phyloP scores from a whole-genome alignment of 108 stramenopile species.

The Cyclotella baltica region DNA sequence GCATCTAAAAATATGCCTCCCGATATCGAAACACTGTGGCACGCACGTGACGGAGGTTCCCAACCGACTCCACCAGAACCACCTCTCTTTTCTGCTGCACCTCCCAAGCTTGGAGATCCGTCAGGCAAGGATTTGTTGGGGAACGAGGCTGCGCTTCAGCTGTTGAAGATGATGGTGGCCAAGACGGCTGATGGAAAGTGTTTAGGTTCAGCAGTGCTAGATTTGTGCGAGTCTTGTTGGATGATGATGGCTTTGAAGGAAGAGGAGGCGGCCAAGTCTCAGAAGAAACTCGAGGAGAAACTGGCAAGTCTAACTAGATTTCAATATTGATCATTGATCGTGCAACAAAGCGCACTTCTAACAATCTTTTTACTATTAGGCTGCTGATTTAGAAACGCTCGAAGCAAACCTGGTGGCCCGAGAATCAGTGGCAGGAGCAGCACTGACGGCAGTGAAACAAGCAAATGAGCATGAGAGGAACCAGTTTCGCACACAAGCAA shows the following conservation, averaged over 20 bases:
- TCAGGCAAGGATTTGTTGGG: constrained; percentile 86
- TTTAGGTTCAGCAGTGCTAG: constrained; percentile 64
- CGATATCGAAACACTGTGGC: constrained; percentile 83
- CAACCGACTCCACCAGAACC: constrained; percentile 70
- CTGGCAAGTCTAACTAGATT: constrained; percentile 39
- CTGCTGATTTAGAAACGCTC: constrained; percentile 46
- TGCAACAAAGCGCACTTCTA: neutral
- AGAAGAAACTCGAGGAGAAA: constrained; percentile 59
- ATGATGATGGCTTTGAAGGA: constrained; percentile 79
- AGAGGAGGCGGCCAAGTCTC: constrained; percentile 56
- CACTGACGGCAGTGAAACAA: constrained; percentile 62
- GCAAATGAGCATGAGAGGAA: constrained; percentile 74
- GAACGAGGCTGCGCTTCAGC: constrained; percentile 63
- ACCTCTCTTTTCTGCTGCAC: constrained; percentile 75
- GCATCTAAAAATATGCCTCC: constrained; percentile 70
- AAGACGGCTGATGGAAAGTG: constrained; percentile 54
- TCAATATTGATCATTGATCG: neutral
- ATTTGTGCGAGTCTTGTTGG: constrained; percentile 82
- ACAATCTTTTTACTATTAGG: constrained; percentile 12
- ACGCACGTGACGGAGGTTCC: constrained; percentile 79
- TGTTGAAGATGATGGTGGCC: constrained; percentile 60
- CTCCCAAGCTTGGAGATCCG: constrained; percentile 85
- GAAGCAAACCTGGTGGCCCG: constrained; percentile 70
- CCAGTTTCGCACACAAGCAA: constrained; percentile 61
- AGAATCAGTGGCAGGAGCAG: constrained; percentile 75